Conservation (phyloP, 2,329 filamentous ascomycete species). For the Cladophialophora yegresii region DNA sequence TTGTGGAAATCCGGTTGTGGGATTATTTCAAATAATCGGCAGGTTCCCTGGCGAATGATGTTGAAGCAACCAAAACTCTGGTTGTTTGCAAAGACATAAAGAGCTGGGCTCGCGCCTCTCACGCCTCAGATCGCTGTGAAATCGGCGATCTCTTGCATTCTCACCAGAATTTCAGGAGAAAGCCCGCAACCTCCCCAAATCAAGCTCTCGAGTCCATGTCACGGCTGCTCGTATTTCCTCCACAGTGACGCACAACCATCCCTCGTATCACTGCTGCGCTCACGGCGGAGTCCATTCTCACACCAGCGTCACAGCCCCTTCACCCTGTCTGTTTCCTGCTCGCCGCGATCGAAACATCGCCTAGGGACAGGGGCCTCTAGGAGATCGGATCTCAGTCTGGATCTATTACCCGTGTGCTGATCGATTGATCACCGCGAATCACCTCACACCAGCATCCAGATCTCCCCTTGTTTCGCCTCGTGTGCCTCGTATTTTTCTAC, state of each 20-base stretch:
- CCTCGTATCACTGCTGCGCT: background rate
- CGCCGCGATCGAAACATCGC: background rate
- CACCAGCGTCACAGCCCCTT: too few relatives aligned
- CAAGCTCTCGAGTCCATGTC: background rate
- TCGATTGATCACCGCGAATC: conserved; percentile 10
- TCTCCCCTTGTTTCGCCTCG: conserved; percentile 2
- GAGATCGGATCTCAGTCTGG: conserved; percentile 21
- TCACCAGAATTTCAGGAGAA: background rate
- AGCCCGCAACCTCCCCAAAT: background rate
- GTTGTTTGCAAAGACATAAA: background rate
- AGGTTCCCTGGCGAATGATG: background rate
- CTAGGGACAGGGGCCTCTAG: background rate
- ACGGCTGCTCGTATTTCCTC: background rate
- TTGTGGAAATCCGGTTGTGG: background rate
- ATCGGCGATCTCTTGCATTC: conserved; percentile 4
- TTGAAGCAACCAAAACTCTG: background rate
- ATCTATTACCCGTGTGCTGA: conserved; percentile 20
- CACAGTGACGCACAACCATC: conserved; percentile 5
- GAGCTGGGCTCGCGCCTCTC: background rate
- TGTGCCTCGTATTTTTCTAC: conserved; percentile 1
- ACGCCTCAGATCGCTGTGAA: background rate
- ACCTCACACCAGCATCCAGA: background rate
- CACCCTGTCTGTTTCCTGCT: background rate
- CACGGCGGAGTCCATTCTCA: background rate
- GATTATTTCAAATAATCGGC: background rate